Conservation (phyloP, 2,329 filamentous ascomycete genomes). For the Chrysosporium keratinophilum region DNA sequence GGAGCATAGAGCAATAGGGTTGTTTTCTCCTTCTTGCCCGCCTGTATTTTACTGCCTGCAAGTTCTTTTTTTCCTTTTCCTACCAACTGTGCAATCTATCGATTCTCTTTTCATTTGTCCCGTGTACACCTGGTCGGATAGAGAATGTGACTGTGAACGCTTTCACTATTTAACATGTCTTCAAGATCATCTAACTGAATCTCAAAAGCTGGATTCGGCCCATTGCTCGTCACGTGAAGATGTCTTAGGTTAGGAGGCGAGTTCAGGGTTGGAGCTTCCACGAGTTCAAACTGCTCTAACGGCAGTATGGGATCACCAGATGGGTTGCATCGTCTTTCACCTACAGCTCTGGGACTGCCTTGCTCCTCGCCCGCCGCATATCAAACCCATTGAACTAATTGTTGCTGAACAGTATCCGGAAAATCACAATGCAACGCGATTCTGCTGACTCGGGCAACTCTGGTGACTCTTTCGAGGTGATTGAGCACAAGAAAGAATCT, state of each 20-base stretch:
- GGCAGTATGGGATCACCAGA: no score
- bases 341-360: no score
- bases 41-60: slow-evolving; percentile 42
- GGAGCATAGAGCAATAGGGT: slow-evolving; percentile 35
- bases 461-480: no score
- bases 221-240: background rate
- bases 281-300: background rate
- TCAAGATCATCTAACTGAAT: background rate
- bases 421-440: no score
- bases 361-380: no score
- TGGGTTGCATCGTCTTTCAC: no score
- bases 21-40: slow-evolving; percentile 35
- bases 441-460: no score
- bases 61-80: slow-evolving; percentile 24
- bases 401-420: no score
- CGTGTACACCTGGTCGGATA: slow-evolving; percentile 14
- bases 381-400: no score
- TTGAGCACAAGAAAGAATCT: no score
- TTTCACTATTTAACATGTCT: slow-evolving; percentile 2
- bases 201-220: background rate
- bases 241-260: background rate
- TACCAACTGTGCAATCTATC: slow-evolving; percentile 16
- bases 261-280: background rate
- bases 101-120: slow-evolving; percentile 14
- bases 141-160: slow-evolving; percentile 13